phyloP scores from a whole-genome alignment of 306 rosid species.

The Dryas drummondii region DNA sequence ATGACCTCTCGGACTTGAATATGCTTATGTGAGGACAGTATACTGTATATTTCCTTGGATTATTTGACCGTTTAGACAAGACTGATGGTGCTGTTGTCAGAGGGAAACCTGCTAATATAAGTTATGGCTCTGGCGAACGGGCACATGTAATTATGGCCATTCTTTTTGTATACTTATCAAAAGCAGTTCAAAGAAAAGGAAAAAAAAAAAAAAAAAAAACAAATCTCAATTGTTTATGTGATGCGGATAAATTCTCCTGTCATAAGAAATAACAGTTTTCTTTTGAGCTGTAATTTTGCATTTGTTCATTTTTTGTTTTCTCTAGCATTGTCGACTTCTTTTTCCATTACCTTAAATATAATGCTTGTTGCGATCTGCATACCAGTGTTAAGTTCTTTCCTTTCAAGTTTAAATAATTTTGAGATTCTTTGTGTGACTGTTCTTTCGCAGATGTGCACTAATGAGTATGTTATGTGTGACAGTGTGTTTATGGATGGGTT shows the following conservation, averaged over 20 bases:
- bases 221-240: slow-evolving; percentile 42
- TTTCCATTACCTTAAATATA: neutral
- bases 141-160: slow-evolving; percentile 76
- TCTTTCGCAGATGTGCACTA: neutral
- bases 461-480: neutral
- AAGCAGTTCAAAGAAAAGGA: slow-evolving; percentile 34
- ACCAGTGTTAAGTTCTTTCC: neutral
- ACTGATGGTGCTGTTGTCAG: slow-evolving; percentile 39
- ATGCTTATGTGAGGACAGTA: slow-evolving; percentile 53
- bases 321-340: neutral
- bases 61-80: slow-evolving; percentile 35
- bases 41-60: slow-evolving; percentile 41
- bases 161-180: slow-evolving; percentile 53
- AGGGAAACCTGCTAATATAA: slow-evolving; percentile 54
- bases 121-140: slow-evolving; percentile 50
- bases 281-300: neutral
- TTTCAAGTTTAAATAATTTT: neutral
- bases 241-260: slow-evolving; percentile 19
- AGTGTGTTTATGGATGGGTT: neutral
- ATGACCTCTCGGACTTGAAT: slow-evolving; percentile 68
- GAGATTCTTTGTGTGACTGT: neutral
- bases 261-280: neutral
- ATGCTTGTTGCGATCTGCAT: neutral
- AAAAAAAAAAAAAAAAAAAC: slow-evolving; percentile 28
- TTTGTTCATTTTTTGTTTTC: neutral